Conservation (phyloP, 768 basidiomycete genomes). For the Artomyces pyxidatus region DNA sequence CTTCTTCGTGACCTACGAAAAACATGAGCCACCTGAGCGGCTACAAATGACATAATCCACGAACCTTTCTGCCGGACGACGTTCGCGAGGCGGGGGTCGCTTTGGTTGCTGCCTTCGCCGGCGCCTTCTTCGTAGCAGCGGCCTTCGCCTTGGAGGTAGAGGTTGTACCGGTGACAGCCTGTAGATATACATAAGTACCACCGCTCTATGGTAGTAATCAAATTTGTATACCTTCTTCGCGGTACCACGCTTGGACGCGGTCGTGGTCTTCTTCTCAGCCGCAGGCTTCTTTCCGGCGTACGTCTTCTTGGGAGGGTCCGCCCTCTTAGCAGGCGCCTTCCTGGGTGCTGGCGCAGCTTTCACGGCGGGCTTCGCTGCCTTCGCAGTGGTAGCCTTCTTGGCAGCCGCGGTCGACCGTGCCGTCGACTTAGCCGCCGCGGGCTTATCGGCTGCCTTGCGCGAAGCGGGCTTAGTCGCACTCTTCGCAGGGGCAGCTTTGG, state of each 20-base stretch:
- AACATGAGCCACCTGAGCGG: neutral
- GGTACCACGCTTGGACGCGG: slow-evolving; percentile 31
- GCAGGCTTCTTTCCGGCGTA: slow-evolving; percentile 12
- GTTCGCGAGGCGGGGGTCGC: slow-evolving; percentile 4
- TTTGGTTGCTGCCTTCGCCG: neutral
- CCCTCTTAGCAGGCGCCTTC: slow-evolving; percentile 18
- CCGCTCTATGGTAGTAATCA: too few relatives aligned
- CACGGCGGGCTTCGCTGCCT: slow-evolving; percentile 8
- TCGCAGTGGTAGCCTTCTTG: slow-evolving; percentile 7
- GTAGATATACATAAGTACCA: too few relatives aligned
- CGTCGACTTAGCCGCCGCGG: neutral
- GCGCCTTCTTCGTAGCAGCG: slow-evolving; percentile 21
- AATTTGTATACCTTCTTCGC: slow-evolving; percentile 52
- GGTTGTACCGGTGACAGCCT: slow-evolving; percentile 47
- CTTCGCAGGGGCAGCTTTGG: slow-evolving; percentile 15
- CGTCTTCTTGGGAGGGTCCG: slow-evolving; percentile 20
- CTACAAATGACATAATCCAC: neutral
- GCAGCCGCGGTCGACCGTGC: neutral
- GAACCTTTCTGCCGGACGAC: neutral
- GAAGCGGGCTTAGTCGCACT: slow-evolving; percentile 8
- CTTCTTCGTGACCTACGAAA: neutral
- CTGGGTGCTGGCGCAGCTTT: neutral
- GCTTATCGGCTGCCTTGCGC: neutral
- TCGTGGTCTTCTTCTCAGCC: slow-evolving; percentile 12
- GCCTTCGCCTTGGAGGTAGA: slow-evolving; percentile 26